These are phyloP conservation scores for Buddleja alternifolia DNA, from an alignment of 257 asterid species.

Conservation along the genomic window DNA sequence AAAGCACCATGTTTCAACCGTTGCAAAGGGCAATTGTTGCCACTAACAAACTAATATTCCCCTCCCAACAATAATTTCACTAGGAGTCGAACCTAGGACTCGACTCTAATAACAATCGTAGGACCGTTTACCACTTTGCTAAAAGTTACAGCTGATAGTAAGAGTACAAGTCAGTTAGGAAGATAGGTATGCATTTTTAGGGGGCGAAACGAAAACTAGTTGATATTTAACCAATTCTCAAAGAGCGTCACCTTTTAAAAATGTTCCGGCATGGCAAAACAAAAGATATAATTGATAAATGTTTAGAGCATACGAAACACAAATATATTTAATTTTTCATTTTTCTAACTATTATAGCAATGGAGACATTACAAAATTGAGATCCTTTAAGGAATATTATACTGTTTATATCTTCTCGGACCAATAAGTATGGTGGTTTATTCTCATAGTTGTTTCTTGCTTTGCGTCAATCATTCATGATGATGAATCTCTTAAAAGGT, in stretches of 20 bases:
- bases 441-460: slow-evolving; percentile 2
- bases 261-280: too few species aligned
- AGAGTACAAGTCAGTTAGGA: background rate
- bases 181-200: too few species aligned
- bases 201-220: too few species aligned
- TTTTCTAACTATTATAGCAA: background rate
- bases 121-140: background rate
- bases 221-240: too few species aligned
- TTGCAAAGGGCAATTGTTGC: background rate
- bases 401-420: background rate
- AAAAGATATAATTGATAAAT: too few species aligned
- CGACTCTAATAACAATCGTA: too few species aligned
- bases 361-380: background rate
- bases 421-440: background rate
- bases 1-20: background rate
- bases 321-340: too few species aligned
- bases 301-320: too few species aligned
- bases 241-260: too few species aligned
- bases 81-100: too few species aligned
- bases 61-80: background rate
- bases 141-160: background rate
- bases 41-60: background rate
- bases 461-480: background rate
- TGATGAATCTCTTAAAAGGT: background rate
- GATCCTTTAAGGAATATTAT: background rate